Conservation (phyloP, 2,329 filamentous ascomycete species). For the Ampelomyces quisqualis region DNA sequence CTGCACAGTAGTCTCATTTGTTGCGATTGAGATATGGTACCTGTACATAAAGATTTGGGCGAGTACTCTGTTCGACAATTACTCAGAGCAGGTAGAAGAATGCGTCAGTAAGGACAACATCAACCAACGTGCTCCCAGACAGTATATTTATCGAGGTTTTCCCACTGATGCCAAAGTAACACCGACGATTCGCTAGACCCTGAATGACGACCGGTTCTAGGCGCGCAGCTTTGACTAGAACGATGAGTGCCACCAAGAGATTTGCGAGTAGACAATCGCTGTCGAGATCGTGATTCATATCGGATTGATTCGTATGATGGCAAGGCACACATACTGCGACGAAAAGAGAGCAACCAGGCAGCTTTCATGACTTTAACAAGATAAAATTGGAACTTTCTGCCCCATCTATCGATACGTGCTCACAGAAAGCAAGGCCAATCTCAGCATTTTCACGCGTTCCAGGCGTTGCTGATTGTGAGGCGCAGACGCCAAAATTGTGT, state of each 20-base stretch:
- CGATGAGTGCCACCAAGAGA: background rate
- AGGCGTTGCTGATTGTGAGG: background rate
- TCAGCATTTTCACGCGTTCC: background rate
- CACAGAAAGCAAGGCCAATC: too few relatives aligned
- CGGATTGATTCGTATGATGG: too few relatives aligned
- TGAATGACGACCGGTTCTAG: conserved; percentile 21
- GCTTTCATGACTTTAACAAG: background rate
- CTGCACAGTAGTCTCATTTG: conserved; percentile 13
- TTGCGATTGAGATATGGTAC: background rate
- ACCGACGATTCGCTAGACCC: conserved; percentile 28
- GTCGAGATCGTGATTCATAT: background rate
- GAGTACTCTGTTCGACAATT: conserved; percentile 14
- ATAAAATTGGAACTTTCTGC: background rate
- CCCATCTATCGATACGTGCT: background rate
- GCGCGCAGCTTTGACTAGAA: background rate
- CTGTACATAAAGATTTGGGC: too few relatives aligned
- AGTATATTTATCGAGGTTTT: conserved; percentile 40
- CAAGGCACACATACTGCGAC: too few relatives aligned
- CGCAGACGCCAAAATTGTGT: background rate
- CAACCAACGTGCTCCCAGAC: conserved; percentile 39
- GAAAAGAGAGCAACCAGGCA: too few relatives aligned
- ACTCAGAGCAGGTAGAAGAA: conserved; percentile 41
- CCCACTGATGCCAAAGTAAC: conserved; percentile 41
- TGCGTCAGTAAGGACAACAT: conserved; percentile 38
- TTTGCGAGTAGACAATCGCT: background rate